phyloP scores from a whole-genome alignment of 2,329 filamentous ascomycete species.

The Claviceps lovelessii region DNA sequence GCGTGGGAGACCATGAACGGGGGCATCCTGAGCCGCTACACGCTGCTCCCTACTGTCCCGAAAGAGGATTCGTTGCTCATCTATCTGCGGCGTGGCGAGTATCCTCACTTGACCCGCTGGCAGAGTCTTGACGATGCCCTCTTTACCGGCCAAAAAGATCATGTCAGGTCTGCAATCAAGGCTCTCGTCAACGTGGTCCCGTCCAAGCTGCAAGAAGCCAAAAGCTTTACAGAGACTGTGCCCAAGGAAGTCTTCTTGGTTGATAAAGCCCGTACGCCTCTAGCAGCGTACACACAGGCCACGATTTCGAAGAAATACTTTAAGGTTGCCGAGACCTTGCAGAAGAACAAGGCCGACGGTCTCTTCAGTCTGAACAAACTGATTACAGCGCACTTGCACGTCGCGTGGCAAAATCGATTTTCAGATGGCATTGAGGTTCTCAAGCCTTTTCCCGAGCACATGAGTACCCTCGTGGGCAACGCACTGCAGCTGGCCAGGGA shows the following conservation, averaged over 20 bases:
- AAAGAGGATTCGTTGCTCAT: conserved; percentile 57
- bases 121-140: conserved; percentile 56
- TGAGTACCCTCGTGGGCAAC: conserved; percentile 55
- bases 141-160: conserved; percentile 53
- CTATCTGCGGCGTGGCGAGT: conserved; percentile 63
- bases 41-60: conserved; percentile 71
- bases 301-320: conserved; percentile 52
- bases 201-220: conserved; percentile 39
- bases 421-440: conserved; percentile 63
- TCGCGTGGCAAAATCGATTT: conserved; percentile 70
- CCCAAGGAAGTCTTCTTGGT: conserved; percentile 45
- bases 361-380: conserved; percentile 54
- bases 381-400: conserved; percentile 74
- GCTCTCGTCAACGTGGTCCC: conserved; percentile 36
- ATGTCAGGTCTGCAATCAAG: conserved; percentile 49
- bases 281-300: conserved; percentile 63
- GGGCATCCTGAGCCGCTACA: conserved; percentile 64
- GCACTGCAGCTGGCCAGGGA: conserved; percentile 60
- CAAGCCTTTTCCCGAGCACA: conserved; percentile 64
- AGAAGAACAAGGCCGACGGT: conserved; percentile 42
- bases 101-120: conserved; percentile 59
- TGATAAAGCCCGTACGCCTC: conserved; percentile 48
- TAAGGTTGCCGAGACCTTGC: conserved; percentile 48
- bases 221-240: conserved; percentile 49
- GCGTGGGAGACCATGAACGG: conserved; percentile 87